A percentile compares a stretch with the other conserved stretches of the same genome.
Evolutionary conservation across 2,329 filamentous ascomycete species (phyloP).

Genomic region (Apiospora kogelbergensis): DNA sequence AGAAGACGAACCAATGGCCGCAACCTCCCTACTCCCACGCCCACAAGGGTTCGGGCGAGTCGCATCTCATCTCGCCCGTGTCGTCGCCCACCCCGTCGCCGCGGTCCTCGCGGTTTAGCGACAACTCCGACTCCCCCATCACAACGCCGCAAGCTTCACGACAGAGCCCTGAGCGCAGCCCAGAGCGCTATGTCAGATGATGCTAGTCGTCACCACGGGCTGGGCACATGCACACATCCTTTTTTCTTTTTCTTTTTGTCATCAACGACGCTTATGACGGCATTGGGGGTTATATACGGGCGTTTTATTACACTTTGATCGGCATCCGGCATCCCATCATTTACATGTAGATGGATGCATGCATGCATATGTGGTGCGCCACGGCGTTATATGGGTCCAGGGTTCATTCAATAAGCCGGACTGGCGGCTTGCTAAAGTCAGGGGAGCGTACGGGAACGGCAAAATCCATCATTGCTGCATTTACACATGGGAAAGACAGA

Average conservation of each 20-base stretch:
- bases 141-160: background rate
- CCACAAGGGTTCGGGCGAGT: background rate
- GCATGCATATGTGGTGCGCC: constrained; percentile 1
- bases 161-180: background rate
- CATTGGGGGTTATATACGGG: background rate
- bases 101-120: background rate
- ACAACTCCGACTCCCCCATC: background rate
- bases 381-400: constrained; percentile 3
- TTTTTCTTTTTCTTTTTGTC: background rate
- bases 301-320: constrained; percentile 2
- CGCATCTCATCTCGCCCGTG: constrained; percentile 4
- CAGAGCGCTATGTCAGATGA: background rate
- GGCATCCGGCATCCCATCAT: background rate
- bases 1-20: background rate
- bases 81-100: background rate
- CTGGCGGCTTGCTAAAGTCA: background rate
- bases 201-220: background rate
- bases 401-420: background rate
- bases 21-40: background rate
- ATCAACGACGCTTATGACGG: background rate
- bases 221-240: background rate
- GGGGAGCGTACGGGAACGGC: background rate
- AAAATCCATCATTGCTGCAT: background rate
- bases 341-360: background rate
- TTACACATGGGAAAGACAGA: background rate